Evolutionary conservation across 1,284 basidiomycete species (phyloP).

Genomic region (Kalmanozyma brasiliensis): DNA sequence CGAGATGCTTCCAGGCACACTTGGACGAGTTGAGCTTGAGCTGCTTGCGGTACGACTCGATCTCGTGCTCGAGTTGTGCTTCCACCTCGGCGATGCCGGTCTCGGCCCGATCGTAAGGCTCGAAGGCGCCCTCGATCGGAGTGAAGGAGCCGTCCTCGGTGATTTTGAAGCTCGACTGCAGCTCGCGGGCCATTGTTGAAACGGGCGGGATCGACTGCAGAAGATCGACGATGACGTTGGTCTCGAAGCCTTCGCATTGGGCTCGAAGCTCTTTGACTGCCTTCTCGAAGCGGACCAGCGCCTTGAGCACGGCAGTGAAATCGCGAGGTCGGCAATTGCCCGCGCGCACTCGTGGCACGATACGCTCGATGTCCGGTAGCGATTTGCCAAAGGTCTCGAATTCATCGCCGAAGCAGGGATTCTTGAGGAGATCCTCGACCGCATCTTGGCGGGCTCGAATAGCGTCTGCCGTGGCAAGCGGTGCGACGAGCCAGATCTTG

Average conservation of each 20-base stretch:
- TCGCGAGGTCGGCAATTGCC: conserved; percentile 65
- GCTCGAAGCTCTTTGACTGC: conserved; percentile 28
- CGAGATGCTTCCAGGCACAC: conserved; percentile 66
- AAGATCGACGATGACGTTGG: conserved; percentile 29
- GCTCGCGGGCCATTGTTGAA: conserved; percentile 41
- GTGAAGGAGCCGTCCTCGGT: conserved; percentile 63
- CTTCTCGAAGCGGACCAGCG: conserved; percentile 48
- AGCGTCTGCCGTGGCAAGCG: conserved; percentile 51
- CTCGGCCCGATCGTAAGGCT: conserved; percentile 59
- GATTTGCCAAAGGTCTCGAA: conserved; percentile 58
- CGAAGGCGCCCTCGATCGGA: conserved; percentile 52
- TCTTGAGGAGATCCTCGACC: conserved; percentile 60
- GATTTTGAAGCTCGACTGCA: conserved; percentile 55
- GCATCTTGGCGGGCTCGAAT: conserved; percentile 64
- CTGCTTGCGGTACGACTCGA: conserved; percentile 44
- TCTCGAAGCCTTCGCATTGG: conserved; percentile 43
- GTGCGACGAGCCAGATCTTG: conserved; percentile 65
- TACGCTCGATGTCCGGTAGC: conserved; percentile 65
- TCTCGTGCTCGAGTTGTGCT: conserved; percentile 55
- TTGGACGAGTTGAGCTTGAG: conserved; percentile 50
- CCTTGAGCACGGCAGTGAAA: conserved; percentile 61
- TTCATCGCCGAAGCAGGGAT: conserved; percentile 51
- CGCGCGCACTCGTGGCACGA: conserved; percentile 62
- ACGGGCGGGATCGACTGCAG: conserved; percentile 61
- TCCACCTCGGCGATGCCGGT: conserved; percentile 52